phyloP scores from a whole-genome alignment of 2,329 filamentous ascomycete genomes.

The Daldinia sp. region DNA sequence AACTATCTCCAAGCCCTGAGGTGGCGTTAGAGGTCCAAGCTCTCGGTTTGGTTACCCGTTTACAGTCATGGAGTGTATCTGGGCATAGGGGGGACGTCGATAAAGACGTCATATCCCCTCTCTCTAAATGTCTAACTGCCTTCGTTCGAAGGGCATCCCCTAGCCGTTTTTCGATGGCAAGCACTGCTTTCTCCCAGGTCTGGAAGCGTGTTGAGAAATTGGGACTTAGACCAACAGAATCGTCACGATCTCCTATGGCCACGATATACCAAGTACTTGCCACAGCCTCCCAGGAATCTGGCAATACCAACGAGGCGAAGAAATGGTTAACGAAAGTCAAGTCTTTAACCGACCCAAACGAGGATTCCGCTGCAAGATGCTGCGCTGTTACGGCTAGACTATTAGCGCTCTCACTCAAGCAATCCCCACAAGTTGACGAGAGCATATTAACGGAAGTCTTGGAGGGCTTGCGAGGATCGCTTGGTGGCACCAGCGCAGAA shows the following conservation, averaged over 20 bases:
- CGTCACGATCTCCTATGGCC: conserved; percentile 55
- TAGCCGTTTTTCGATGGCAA: conserved; percentile 51
- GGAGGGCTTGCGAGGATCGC: conserved; percentile 63
- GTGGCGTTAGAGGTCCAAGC: conserved; percentile 69
- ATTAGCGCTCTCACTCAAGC: conserved; percentile 62
- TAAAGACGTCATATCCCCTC: conserved; percentile 71
- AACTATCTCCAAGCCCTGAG: conserved; percentile 64
- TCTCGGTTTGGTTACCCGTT: conserved; percentile 67
- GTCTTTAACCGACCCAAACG: conserved; percentile 47
- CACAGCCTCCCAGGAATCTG: conserved; percentile 56
- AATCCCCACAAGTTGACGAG: conserved; percentile 52
- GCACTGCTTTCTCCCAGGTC: conserved; percentile 48
- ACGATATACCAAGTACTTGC: conserved; percentile 63
- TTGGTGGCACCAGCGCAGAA: conserved; percentile 66
- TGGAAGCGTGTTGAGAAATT: conserved; percentile 51
- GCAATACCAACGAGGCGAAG: conserved; percentile 59
- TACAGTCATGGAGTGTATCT: conserved; percentile 72
- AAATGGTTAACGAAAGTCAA: conserved; percentile 62
- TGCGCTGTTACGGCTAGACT: conserved; percentile 64
- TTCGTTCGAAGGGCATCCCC: conserved; percentile 62
- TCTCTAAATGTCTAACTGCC: conserved; percentile 68
- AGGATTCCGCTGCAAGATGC: conserved; percentile 58
- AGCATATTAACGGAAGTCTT: conserved; percentile 58
- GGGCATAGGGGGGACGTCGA: conserved; percentile 66
- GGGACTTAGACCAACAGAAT: conserved; percentile 46